A percentile compares a stretch with the other conserved stretches of the same genome.
These are phyloP conservation scores for Symbiodinium natans DNA, from an alignment of 73 alveolate species.

Conservation along the genomic window DNA sequence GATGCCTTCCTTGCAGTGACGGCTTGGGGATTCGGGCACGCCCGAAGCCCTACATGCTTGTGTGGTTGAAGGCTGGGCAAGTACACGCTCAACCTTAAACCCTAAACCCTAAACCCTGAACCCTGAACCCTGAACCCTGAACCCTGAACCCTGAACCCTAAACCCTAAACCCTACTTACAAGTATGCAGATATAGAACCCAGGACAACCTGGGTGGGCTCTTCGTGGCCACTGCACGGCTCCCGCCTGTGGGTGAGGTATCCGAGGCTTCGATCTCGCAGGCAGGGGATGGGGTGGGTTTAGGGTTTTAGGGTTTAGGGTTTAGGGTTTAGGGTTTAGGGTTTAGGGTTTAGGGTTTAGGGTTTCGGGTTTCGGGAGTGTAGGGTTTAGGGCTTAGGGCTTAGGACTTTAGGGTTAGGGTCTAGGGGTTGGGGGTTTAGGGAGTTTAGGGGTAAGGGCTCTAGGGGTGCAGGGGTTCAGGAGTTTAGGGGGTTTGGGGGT, in stretches of 20 bases:
- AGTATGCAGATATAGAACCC: background rate
- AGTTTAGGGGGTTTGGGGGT: too few species aligned
- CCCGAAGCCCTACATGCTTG: background rate
- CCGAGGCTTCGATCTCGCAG: background rate
- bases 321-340: background rate
- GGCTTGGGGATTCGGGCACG: background rate
- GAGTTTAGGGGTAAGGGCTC: too few species aligned
- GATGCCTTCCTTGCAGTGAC: too few species aligned
- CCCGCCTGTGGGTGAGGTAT: background rate
- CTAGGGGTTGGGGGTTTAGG: too few species aligned
- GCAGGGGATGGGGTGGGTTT: background rate
- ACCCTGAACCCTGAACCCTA: background rate
- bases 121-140: background rate
- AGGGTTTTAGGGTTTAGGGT: background rate
- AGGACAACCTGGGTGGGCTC: background rate
- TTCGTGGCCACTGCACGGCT: slow-evolving; percentile 10
- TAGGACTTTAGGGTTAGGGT: too few species aligned
- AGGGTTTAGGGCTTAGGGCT: too few species aligned
- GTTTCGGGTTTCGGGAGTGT: too few species aligned
- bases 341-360: too few species aligned
- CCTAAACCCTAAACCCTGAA: background rate
- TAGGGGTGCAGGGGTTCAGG: too few species aligned
- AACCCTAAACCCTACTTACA: background rate
- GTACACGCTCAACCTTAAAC: background rate
- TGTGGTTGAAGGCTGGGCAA: too few species aligned